Evolutionary conservation across 2,329 filamentous ascomycete genomes (phyloP).

Genomic region (Zarea fungicola): DNA sequence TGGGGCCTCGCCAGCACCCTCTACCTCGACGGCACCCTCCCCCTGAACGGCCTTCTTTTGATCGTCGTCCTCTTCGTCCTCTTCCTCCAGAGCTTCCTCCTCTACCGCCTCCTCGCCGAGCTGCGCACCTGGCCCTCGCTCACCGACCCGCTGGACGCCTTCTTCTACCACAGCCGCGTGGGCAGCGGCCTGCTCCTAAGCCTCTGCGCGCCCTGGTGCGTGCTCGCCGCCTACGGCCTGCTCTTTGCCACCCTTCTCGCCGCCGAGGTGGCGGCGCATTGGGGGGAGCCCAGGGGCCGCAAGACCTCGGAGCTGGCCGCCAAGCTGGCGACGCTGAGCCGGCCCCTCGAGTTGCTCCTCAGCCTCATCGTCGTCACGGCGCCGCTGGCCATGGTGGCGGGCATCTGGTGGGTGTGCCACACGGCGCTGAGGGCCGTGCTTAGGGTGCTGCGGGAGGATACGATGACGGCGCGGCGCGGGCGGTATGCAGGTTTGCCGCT

Average conservation of each 20-base stretch:
- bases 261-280: neutral
- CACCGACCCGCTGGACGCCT: constrained; percentile 1
- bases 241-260: neutral
- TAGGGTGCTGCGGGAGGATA: neutral
- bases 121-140: neutral
- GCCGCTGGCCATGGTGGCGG: neutral
- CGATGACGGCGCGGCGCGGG: neutral
- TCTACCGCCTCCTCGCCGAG: neutral
- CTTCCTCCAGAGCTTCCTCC: neutral
- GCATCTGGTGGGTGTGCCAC: constrained; percentile 1
- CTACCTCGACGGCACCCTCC: neutral
- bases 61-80: neutral
- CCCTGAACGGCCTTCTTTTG: neutral
- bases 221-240: neutral
- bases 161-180: constrained; percentile 1
- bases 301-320: neutral
- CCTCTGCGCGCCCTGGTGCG: constrained; percentile 3
- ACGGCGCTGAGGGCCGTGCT: constrained; percentile 11
- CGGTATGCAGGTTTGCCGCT: constrained; percentile 1
- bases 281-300: neutral
- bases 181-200: neutral
- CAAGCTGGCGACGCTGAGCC: neutral
- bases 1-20: neutral
- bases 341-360: neutral
- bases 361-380: neutral